These are phyloP conservation scores for Globisporangium echinulatum DNA, from an alignment of 352 stramenopile species.

Conservation along the genomic window DNA sequence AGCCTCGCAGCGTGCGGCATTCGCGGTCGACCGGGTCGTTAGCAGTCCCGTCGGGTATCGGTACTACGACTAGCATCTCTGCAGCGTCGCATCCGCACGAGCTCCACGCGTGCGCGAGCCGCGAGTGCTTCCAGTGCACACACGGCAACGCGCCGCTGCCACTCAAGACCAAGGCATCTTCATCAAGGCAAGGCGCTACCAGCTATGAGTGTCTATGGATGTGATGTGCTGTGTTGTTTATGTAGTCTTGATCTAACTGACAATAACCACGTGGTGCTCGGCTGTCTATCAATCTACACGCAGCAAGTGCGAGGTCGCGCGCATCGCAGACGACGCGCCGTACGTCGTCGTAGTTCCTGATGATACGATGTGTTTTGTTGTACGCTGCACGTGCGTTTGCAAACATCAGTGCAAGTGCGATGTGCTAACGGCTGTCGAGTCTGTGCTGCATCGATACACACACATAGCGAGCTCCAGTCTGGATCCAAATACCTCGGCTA, in stretches of 20 bases:
- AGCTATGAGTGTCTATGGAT: not conserved
- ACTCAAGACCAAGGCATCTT: not conserved
- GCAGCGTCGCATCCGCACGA: too few relatives aligned
- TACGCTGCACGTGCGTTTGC: too few relatives aligned
- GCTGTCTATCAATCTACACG: not conserved
- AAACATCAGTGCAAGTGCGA: too few relatives aligned
- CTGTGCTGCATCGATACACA: too few relatives aligned
- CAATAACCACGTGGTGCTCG: not conserved
- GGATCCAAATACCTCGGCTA: slow-evolving; percentile 76
- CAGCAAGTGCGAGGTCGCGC: slow-evolving; percentile 6
- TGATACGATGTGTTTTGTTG: too few relatives aligned
- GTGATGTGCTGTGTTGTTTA: not conserved
- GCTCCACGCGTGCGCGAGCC: slow-evolving; percentile 20
- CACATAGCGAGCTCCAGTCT: slow-evolving; percentile 27
- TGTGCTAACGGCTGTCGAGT: too few relatives aligned
- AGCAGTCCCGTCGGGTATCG: not conserved
- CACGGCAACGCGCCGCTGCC: not conserved
- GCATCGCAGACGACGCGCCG: slow-evolving; percentile 7
- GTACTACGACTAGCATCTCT: too few relatives aligned
- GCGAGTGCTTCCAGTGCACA: slow-evolving; percentile 60
- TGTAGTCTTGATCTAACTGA: not conserved
- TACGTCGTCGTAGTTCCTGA: not conserved
- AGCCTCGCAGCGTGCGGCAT: slow-evolving; percentile 12
- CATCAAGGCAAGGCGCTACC: not conserved
- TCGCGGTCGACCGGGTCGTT: slow-evolving; percentile 17